These are phyloP conservation scores for Mortierella sp. DNA, from an alignment of 371 early-diverging fungal genomes.

Conservation along the genomic window DNA sequence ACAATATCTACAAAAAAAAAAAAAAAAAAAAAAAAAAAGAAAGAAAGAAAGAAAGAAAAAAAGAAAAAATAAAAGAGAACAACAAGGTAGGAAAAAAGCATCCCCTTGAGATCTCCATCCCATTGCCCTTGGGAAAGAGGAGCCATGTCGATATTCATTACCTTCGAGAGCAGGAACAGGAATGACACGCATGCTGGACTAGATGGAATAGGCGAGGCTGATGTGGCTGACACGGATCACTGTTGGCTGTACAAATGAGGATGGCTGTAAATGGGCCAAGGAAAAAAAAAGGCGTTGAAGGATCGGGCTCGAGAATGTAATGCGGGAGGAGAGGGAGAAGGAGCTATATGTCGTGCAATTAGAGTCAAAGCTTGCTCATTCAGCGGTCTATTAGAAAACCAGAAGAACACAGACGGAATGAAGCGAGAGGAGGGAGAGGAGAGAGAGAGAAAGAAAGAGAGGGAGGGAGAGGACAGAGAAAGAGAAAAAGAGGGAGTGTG, in stretches of 20 bases:
- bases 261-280: too few species aligned
- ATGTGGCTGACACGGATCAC: too few species aligned
- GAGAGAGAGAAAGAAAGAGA: conserved; percentile 4
- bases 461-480: not conserved
- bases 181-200: conserved; percentile 59
- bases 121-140: not conserved
- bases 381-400: too few species aligned
- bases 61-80: conserved; percentile 10
- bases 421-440: not conserved
- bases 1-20: not conserved
- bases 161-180: conserved; percentile 60
- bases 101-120: not conserved
- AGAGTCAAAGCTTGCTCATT: too few species aligned
- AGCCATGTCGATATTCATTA: not conserved
- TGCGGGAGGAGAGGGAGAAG: not conserved
- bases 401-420: too few species aligned
- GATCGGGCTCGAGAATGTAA: not conserved
- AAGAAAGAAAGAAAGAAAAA: too few species aligned
- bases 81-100: not conserved
- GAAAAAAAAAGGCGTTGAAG: too few species aligned
- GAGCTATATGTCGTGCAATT: too few species aligned
- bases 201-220: too few species aligned
- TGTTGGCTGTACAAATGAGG: too few species aligned
- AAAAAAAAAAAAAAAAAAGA: not conserved
- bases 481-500: too few species aligned